phyloP scores from a whole-genome alignment of 1,139 yeast genomes.

The Suhomyces kunorum region DNA sequence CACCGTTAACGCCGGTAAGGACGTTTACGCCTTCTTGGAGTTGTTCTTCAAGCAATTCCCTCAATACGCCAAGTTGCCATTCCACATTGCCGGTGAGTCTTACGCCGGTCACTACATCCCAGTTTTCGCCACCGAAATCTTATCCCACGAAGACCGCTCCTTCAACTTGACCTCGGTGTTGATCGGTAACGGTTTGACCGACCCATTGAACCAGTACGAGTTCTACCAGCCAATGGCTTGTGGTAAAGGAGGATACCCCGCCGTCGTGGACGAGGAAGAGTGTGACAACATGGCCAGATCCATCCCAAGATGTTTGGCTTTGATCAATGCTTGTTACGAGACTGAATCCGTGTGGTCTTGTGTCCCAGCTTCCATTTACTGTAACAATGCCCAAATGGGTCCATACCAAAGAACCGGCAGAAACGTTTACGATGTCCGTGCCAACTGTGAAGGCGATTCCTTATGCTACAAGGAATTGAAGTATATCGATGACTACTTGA shows the following conservation, averaged over 20 bases:
- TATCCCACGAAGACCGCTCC: slow-evolving; percentile 71
- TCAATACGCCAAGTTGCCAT: slow-evolving; percentile 65
- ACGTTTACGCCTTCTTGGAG: slow-evolving; percentile 87
- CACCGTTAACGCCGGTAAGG: slow-evolving; percentile 89
- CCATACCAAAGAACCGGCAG: slow-evolving; percentile 90
- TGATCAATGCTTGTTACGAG: slow-evolving; percentile 80
- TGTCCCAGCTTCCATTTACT: slow-evolving; percentile 90
- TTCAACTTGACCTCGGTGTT: slow-evolving; percentile 85
- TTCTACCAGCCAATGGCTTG: slow-evolving; percentile 97
- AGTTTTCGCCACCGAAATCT: slow-evolving; percentile 83
- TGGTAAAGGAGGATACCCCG: slow-evolving; percentile 85
- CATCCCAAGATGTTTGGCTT: slow-evolving; percentile 77
- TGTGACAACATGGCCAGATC: slow-evolving; percentile 74
- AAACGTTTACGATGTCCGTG: slow-evolving; percentile 91
- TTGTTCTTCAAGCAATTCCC: slow-evolving; percentile 92
- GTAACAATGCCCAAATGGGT: slow-evolving; percentile 83
- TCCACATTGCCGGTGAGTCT: slow-evolving; percentile 99
- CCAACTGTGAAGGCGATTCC: slow-evolving; percentile 67
- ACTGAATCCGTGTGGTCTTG: slow-evolving; percentile 82
- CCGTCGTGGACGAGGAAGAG: slow-evolving; percentile 76
- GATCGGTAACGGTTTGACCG: slow-evolving; percentile 96
- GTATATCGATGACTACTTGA: slow-evolving; percentile 68
- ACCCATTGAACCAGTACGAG: slow-evolving; percentile 84
- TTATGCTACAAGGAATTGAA: slow-evolving; percentile 78
- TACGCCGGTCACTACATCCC: slow-evolving; percentile 99